Percentiles rank a stretch among this genome's conserved stretches.
phyloP scores from a whole-genome alignment of 768 basidiomycete species.

The Phylloporus sp. region DNA sequence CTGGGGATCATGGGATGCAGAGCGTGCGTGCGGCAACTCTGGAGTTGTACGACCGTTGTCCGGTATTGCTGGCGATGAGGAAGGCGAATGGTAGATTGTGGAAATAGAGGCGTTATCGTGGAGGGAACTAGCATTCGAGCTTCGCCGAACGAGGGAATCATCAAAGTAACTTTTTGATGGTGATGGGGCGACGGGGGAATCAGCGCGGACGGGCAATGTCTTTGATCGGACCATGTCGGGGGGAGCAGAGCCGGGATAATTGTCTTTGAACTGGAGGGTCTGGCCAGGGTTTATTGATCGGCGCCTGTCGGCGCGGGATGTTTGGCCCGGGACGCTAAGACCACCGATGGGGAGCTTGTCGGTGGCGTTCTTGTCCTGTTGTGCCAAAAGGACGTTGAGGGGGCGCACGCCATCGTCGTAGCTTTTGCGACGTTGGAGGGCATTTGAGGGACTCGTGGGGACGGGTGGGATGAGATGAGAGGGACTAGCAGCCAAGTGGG shows the following conservation, averaged over 20 bases:
- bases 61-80: constrained; percentile 35
- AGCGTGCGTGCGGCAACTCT: constrained; percentile 40
- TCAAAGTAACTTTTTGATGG: constrained; percentile 17
- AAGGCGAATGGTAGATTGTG: constrained; percentile 33
- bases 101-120: constrained; percentile 27
- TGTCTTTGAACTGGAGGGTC: constrained; percentile 28
- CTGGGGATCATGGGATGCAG: constrained; percentile 30
- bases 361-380: constrained; percentile 11
- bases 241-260: constrained; percentile 12
- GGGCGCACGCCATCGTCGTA: constrained; percentile 42
- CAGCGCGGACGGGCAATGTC: constrained; percentile 23
- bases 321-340: constrained; percentile 27
- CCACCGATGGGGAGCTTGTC: constrained; percentile 10
- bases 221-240: constrained; percentile 30
- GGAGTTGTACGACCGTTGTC: constrained; percentile 32
- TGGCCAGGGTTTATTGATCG: constrained; percentile 53
- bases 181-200: constrained; percentile 20
- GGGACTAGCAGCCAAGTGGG: constrained; percentile 1
- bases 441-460: constrained; percentile 4
- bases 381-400: constrained; percentile 32
- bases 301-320: constrained; percentile 41
- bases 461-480: constrained; percentile 23
- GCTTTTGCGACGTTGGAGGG: constrained; percentile 35
- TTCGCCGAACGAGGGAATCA: constrained; percentile 10
- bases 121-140: constrained; percentile 23